Evolutionary conservation across 1,284 basidiomycete genomes (phyloP), one percentile per base, ranked within the genome.

Genomic region (Rhodotorula sp.): DNA sequence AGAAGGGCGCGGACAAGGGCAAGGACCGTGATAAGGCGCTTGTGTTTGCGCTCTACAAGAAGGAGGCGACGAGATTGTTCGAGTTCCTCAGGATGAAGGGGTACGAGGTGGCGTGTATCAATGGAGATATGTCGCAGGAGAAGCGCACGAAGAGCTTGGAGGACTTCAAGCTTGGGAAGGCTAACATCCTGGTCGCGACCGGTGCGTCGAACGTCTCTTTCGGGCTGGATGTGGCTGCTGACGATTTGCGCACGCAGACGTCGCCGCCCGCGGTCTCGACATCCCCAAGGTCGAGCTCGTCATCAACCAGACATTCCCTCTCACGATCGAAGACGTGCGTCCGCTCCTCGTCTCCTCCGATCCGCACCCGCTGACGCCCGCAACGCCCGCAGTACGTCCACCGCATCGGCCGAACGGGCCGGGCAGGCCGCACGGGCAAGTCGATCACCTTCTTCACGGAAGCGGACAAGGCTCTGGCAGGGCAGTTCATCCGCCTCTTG

Each of bases 21-120:
- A 80, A 83, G n/a, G 86, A 87, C 78, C 88, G 89, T 79, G 88
- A 90, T 75, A 85, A 83, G 60, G 78, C 75, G 68, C 87, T 99
- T 55, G 87, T 99, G 55, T 99, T 99, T 80, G 95, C 91, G 2
- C 84, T 99, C 57, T 99, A 99, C 85, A 99, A 99, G 83, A 95
- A 94, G 80, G 94, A 99, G 81, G 92, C 94, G 2, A 86, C 91
- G 57, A 86, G 96, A 24, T 88, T 99, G 7, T 92, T 94, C 79
- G 84, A 86, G 76, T 91, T 87, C 75, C 86, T 99, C 26, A 83
- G 85, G 63, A 84, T 88, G 54, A 87, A 88, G 50, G 92, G 93
- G 5, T 95, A 90, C 83, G 82, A 86, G 53, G 94, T 96, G n/a
- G 89, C 87, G 10, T 75, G 71, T 60, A 85, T 98, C 63, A 94